Evolutionary conservation across 202 grass and related monocot species (phyloP).

Genomic region (Brachypodium distachyon): DNA sequence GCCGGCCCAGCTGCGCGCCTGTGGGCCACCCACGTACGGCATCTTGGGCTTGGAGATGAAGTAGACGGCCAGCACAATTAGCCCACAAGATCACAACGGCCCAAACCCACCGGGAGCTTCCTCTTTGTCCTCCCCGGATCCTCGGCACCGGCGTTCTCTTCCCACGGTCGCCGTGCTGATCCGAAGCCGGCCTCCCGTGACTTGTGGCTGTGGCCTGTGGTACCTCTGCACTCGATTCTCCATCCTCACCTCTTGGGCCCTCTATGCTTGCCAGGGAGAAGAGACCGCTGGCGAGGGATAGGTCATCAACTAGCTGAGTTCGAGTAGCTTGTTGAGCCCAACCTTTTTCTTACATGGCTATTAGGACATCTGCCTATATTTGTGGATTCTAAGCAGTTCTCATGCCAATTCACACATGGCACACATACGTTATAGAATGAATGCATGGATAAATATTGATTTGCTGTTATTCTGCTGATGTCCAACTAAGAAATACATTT

Average conservation of each 20-base stretch:
- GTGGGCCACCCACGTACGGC: slow-evolving; percentile 57
- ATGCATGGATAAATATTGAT: neutral
- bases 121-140: neutral
- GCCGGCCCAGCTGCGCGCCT: slow-evolving; percentile 32
- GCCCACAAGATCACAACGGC: slow-evolving; percentile 32
- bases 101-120: slow-evolving; percentile 25
- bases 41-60: slow-evolving; percentile 60
- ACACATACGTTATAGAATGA: slow-evolving; percentile 12
- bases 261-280: too few species aligned
- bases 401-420: neutral
- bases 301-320: neutral
- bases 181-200: too few species aligned
- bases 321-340: neutral
- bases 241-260: too few species aligned
- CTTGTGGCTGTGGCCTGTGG: too few species aligned
- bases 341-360: neutral
- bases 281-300: too few species aligned
- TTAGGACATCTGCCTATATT: neutral
- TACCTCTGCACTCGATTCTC: too few species aligned
- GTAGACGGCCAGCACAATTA: too few species aligned
- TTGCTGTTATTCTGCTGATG: slow-evolving; percentile 5
- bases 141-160: neutral
- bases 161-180: too few species aligned
- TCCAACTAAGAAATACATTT: slow-evolving; percentile 15
- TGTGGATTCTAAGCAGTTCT: neutral